phyloP scores from a whole-genome alignment of 1,284 basidiomycete genomes.

The Irpex sp. region DNA sequence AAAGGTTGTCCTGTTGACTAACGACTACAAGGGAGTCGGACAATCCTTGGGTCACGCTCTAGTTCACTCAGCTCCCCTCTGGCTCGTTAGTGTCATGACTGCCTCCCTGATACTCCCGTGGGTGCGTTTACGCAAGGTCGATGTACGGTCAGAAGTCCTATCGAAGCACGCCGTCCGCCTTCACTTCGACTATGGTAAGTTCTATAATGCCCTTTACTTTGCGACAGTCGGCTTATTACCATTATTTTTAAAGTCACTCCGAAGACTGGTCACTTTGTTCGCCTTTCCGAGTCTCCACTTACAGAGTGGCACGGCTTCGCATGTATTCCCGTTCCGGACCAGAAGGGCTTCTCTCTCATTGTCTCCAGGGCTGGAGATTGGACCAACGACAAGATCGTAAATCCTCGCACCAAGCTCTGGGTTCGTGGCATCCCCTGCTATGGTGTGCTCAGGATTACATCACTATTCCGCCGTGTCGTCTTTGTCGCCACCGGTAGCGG shows the following conservation, averaged over 20 bases:
- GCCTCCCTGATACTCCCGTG: constrained; percentile 53
- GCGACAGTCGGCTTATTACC: neutral
- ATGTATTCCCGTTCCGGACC: constrained; percentile 47
- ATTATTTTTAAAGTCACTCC: constrained; percentile 34
- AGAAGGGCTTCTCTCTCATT: constrained; percentile 53
- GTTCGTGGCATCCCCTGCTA: constrained; percentile 57
- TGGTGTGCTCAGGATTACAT: constrained; percentile 54
- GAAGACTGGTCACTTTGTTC: constrained; percentile 50
- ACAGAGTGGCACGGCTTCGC: constrained; percentile 64
- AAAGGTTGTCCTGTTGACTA: constrained; percentile 47
- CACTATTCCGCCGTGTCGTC: constrained; percentile 55
- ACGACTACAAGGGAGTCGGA: constrained; percentile 43
- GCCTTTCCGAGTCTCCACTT: constrained; percentile 50
- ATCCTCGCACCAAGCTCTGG: constrained; percentile 53
- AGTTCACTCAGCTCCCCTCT: constrained; percentile 44
- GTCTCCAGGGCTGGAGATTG: constrained; percentile 61
- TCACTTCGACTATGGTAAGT: constrained; percentile 52
- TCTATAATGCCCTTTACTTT: neutral
- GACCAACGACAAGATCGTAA: constrained; percentile 47
- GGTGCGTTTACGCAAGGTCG: constrained; percentile 49
- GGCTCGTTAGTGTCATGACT: constrained; percentile 50
- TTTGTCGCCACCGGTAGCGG: constrained; percentile 61
- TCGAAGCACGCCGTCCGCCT: constrained; percentile 55
- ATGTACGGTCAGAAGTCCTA: constrained; percentile 49
- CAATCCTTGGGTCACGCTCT: constrained; percentile 42